phyloP scores from a whole-genome alignment of 1,139 yeast genomes.

The Taphrina confusa region DNA sequence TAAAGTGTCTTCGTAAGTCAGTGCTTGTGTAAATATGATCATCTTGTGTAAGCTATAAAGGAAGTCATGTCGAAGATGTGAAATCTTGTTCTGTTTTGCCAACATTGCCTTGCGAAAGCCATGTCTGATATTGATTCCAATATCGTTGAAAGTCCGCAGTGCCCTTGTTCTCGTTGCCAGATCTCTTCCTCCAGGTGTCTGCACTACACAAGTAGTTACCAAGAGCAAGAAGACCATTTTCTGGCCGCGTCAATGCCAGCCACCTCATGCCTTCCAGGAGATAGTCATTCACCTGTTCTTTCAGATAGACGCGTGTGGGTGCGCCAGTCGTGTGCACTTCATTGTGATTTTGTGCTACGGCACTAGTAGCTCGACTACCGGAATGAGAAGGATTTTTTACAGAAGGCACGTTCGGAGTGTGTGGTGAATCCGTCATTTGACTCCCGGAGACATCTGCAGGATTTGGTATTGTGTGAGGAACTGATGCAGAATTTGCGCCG shows the following conservation, averaged over 20 bases:
- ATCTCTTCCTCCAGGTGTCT: not conserved
- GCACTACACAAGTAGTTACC: constrained; percentile 17
- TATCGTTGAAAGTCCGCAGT: constrained; percentile 16
- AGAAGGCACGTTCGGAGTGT: not conserved
- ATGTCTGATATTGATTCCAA: constrained; percentile 6
- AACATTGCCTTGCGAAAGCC: not conserved
- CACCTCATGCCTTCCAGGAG: constrained; percentile 69
- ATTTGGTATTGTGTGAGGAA: constrained; percentile 9
- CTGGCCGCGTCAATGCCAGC: constrained; percentile 45
- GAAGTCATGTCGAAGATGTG: too few relatives aligned
- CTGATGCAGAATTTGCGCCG: too few relatives aligned
- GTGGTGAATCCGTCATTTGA: too few relatives aligned
- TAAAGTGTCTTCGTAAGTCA: too few relatives aligned
- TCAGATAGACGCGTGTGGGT: constrained; percentile 73
- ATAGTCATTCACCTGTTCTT: constrained; percentile 66
- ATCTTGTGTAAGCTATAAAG: too few relatives aligned
- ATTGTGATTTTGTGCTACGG: not conserved
- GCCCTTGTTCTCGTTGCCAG: constrained; percentile 1
- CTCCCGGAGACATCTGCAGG: not conserved
- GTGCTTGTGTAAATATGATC: too few relatives aligned
- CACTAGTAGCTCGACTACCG: constrained; percentile 17
- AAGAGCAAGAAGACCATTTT: constrained; percentile 19
- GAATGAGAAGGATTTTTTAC: constrained; percentile 1
- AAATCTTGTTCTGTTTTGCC: constrained; percentile 3
- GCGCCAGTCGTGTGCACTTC: constrained; percentile 54